Evolutionary conservation across 331 rosid species (phyloP), one percentile per base, ranked within the genome.

Genomic region (Pyrus hybrid): DNA sequence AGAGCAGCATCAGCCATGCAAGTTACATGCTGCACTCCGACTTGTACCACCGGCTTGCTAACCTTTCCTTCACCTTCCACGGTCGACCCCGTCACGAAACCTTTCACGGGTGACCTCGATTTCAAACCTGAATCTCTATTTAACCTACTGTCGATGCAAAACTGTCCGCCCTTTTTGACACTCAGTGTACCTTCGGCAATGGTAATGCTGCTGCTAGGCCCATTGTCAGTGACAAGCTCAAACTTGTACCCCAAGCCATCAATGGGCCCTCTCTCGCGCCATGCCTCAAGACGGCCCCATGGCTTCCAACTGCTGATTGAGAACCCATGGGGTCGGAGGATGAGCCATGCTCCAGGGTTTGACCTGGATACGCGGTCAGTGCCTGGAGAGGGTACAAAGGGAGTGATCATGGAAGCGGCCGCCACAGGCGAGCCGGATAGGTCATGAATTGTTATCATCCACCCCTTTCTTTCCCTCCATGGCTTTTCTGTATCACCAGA

Each of bases 1-100:
- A 94, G 75, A 76, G 97, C 98, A 65, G 97, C 97, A 73, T 94
- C 98, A 60, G 97, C 90, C 97, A 85, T 94, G 76, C 97, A 94
- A 0, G 96, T 88, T 49, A 94, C 98, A 79, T 94, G 96, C 60
- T 87, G 91, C 56, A 83, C 87, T 1, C 96, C 97, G 17, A 94
- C 97, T 68, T 90, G 93, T 3, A 94, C 97, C 29, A 83, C 58
- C 0, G 98, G 98, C 76, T 88, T 90, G 71, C 98, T 93, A 5
- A 87, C 80, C 75, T 87, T 91, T 6, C 97, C 93, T 85, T 88
- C 96, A 22, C 99, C 99, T 23, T 86, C 96, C 22, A 94, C 96
- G 5, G 82, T 90, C 3, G 99, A 94, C 4, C 89, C 86, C 96
- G 89, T 90, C 68, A 92, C 99, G 63, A 94, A 94, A 7, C 93